Conservation (phyloP, 768 basidiomycete species). For the Termitomyces sp. region DNA sequence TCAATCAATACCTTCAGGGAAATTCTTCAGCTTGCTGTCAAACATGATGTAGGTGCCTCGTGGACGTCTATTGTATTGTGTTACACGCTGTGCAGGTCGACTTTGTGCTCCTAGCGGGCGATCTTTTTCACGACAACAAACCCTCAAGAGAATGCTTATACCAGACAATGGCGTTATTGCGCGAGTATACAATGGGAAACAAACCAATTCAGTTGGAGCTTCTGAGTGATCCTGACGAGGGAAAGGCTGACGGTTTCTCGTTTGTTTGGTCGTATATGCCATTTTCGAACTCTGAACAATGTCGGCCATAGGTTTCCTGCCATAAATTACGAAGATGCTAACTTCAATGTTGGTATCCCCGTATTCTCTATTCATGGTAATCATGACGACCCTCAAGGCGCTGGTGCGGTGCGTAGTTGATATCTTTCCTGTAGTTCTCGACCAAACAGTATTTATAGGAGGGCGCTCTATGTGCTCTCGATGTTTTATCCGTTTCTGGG, state of each 20-base stretch:
- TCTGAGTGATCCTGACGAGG: slow-evolving; percentile 88
- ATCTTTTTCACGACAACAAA: slow-evolving; percentile 97
- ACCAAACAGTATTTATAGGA: slow-evolving; percentile 44
- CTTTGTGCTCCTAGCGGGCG: slow-evolving; percentile 91
- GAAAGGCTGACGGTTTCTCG: slow-evolving; percentile 81
- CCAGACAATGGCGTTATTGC: slow-evolving; percentile 80
- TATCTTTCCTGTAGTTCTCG: neutral
- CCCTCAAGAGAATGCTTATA: slow-evolving; percentile 89
- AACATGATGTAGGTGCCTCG: slow-evolving; percentile 61
- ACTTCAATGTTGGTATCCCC: slow-evolving; percentile 93
- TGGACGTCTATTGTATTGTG: slow-evolving; percentile 5
- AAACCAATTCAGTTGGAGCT: slow-evolving; percentile 89
- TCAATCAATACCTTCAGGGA: slow-evolving; percentile 94
- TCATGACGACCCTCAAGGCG: slow-evolving; percentile 98
- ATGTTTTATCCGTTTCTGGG: slow-evolving; percentile 90
- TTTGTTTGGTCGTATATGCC: slow-evolving; percentile 31
- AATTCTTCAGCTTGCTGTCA: slow-evolving; percentile 86
- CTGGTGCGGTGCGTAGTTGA: slow-evolving; percentile 66
- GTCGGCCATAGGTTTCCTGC: slow-evolving; percentile 73
- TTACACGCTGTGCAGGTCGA: slow-evolving; percentile 61
- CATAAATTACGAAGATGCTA: slow-evolving; percentile 94
- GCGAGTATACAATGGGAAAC: slow-evolving; percentile 88
- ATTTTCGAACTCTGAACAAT: neutral
- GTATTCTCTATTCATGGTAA: slow-evolving; percentile 99
- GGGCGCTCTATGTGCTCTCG: slow-evolving; percentile 93